phyloP scores from a whole-genome alignment of 768 basidiomycete genomes.

The Cubamyces lactineus region DNA sequence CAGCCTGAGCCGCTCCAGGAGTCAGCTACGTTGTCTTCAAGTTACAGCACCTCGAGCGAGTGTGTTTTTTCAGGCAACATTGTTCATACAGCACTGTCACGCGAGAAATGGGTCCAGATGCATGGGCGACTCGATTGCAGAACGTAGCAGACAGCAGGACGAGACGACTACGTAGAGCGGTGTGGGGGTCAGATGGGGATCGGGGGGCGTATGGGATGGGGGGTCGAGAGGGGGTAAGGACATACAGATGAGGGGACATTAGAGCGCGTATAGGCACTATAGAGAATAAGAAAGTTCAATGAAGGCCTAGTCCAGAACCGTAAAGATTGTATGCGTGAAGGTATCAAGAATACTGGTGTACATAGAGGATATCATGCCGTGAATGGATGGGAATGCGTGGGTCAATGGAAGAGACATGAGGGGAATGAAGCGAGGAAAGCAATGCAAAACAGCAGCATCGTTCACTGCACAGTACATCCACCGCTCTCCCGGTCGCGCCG shows the following conservation, averaged over 20 bases:
- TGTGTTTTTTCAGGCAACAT: too few relatives aligned
- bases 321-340: slow-evolving; percentile 23
- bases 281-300: slow-evolving; percentile 25
- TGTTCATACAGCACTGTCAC: too few relatives aligned
- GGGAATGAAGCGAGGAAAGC: not conserved
- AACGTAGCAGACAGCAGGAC: slow-evolving; percentile 16
- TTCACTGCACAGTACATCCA: slow-evolving; percentile 53
- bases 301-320: slow-evolving; percentile 20
- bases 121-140: slow-evolving; percentile 22
- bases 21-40: too few relatives aligned
- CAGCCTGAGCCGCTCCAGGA: too few relatives aligned
- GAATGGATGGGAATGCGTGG: slow-evolving; percentile 18
- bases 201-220: not conserved
- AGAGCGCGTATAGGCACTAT: slow-evolving; percentile 23
- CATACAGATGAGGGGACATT: slow-evolving; percentile 13
- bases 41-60: too few relatives aligned
- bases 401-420: not conserved
- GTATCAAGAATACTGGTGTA: slow-evolving; percentile 25
- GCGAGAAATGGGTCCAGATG: not conserved
- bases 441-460: not conserved
- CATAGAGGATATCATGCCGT: slow-evolving; percentile 24
- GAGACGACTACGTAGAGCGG: slow-evolving; percentile 18
- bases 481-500: slow-evolving; percentile 38
- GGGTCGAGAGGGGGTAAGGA: slow-evolving; percentile 9
- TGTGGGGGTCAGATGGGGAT: slow-evolving; percentile 15